These are phyloP conservation scores for Trichophyton simii DNA, from an alignment of 2,329 filamentous ascomycete species.

Conservation along the genomic window DNA sequence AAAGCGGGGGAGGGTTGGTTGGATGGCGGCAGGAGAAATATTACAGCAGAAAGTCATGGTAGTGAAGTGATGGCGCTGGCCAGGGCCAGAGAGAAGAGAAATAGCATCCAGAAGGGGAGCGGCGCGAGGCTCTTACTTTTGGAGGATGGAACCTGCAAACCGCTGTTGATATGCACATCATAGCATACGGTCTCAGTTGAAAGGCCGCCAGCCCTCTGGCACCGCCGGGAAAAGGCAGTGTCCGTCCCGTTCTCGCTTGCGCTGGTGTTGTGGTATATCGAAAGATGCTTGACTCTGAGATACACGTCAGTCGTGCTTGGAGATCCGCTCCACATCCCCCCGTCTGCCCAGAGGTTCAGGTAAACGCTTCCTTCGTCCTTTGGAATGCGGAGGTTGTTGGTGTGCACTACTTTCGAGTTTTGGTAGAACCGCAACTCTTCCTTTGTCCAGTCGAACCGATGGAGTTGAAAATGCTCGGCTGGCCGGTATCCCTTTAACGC, in stretches of 20 bases:
- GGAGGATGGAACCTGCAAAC: constrained; percentile 11
- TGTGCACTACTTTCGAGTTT: constrained; percentile 16
- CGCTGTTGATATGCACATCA: constrained; percentile 11
- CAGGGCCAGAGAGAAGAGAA: constrained; percentile 9
- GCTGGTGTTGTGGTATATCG: constrained; percentile 20
- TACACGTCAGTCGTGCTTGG: constrained; percentile 19
- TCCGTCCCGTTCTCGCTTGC: constrained; percentile 13
- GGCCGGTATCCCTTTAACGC: constrained; percentile 12
- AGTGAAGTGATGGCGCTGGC: neutral
- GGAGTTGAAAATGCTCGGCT: constrained; percentile 14
- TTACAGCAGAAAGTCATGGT: neutral
- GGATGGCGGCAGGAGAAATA: too few species aligned
- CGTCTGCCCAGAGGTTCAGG: constrained; percentile 22
- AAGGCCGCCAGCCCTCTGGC: constrained; percentile 16
- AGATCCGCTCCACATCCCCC: constrained; percentile 18
- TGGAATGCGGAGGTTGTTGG: constrained; percentile 14
- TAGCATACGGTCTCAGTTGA: constrained; percentile 16
- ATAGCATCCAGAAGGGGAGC: constrained; percentile 11
- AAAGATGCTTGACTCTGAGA: constrained; percentile 16
- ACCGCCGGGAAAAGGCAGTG: constrained; percentile 11
- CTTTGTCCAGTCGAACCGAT: constrained; percentile 20
- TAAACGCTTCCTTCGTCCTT: constrained; percentile 16
- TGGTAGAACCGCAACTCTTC: constrained; percentile 18
- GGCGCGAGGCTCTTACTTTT: constrained; percentile 7
- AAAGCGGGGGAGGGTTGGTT: neutral